Conservation (phyloP, 208 protist species). For the Giardia muris region DNA sequence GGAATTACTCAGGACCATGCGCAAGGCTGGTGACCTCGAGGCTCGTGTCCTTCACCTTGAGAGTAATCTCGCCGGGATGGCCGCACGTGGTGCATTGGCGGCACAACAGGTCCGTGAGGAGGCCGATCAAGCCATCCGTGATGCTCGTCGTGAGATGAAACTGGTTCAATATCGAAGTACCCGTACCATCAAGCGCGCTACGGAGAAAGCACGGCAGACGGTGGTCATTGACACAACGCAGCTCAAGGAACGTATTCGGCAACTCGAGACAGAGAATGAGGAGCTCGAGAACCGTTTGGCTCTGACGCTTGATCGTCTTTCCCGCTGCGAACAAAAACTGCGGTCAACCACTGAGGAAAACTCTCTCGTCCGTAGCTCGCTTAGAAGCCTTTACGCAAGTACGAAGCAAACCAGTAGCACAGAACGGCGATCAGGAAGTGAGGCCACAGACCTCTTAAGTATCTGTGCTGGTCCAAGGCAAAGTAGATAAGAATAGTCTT, state of each 20-base stretch:
- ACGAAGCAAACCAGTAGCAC: no score
- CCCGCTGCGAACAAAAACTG: not conserved
- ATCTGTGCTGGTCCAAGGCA: no score
- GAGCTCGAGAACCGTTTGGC: not conserved
- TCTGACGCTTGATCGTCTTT: not conserved
- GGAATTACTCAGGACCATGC: not conserved
- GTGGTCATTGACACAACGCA: not conserved
- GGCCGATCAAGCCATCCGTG: not conserved
- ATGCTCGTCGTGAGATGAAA: not conserved
- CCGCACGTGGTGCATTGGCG: not conserved
- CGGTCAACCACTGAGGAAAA: not conserved
- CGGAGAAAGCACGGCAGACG: not conserved
- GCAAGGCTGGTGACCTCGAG: not conserved
- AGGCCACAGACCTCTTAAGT: no score
- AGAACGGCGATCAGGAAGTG: no score
- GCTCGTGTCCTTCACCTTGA: not conserved
- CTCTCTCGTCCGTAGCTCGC: not conserved
- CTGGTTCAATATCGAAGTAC: not conserved
- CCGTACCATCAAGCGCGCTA: not conserved
- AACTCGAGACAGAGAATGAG: not conserved
- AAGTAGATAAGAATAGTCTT: no score
- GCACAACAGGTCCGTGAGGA: not conserved
- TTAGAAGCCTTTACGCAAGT: not conserved
- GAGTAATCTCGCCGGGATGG: not conserved
- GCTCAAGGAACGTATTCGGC: not conserved